phyloP scores from a whole-genome alignment of 768 basidiomycete genomes.

The Phlebiopsis gigantea region DNA sequence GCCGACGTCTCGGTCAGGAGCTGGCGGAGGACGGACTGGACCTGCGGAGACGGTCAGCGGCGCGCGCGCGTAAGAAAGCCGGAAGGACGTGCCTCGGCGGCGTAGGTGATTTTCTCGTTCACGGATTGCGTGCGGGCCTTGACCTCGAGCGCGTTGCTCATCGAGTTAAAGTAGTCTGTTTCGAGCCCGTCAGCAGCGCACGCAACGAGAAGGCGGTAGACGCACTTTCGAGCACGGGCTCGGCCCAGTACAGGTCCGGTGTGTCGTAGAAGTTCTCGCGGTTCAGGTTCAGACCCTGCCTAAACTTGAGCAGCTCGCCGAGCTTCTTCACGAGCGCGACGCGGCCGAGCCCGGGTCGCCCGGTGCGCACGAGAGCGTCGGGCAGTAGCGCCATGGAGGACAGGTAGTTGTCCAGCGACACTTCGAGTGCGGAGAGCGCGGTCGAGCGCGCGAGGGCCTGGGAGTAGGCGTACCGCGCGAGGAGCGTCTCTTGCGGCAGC shows the following conservation, averaged over 20 bases:
- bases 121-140: constrained; percentile 73
- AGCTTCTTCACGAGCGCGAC: constrained; percentile 87
- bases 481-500: constrained; percentile 65
- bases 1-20: constrained; percentile 87
- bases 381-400: constrained; percentile 79
- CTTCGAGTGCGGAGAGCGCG: constrained; percentile 81
- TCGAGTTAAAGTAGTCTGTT: constrained; percentile 74
- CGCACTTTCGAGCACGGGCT: constrained; percentile 83
- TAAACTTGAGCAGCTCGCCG: constrained; percentile 85
- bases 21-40: constrained; percentile 86
- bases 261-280: constrained; percentile 85
- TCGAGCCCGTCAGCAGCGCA: background rate
- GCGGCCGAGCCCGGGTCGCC: constrained; percentile 78
- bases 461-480: constrained; percentile 88
- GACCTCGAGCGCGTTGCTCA: constrained; percentile 85
- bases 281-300: constrained; percentile 89
- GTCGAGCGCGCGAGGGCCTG: constrained; percentile 90
- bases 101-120: constrained; percentile 91
- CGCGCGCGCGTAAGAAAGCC: background rate
- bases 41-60: constrained; percentile 30
- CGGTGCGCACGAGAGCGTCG: constrained; percentile 66
- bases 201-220: constrained; percentile 21
- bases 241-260: constrained; percentile 92
- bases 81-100: constrained; percentile 54
- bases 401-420: constrained; percentile 76